A percentile compares a stretch with the other conserved stretches of the same genome.
Conservation (phyloP, 495 filamentous ascomycete genomes). For the Tirmania nivea region DNA sequence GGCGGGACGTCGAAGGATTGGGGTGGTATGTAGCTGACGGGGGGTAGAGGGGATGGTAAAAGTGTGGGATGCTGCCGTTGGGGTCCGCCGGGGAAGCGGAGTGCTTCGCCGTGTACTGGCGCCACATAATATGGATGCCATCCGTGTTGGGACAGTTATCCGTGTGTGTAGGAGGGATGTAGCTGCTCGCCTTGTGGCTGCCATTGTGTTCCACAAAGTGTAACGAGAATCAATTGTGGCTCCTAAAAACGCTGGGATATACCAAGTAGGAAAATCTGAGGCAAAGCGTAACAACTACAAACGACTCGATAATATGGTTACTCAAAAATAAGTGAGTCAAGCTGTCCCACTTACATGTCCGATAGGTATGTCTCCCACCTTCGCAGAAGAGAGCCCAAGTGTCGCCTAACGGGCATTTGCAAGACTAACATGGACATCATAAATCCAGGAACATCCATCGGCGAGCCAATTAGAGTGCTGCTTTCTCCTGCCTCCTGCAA, state of each 20-base stretch:
- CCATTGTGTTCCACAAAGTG: background rate
- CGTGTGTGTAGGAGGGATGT: background rate
- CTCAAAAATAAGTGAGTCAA: too few relatives aligned
- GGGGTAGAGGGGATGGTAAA: background rate
- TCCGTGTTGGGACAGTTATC: background rate
- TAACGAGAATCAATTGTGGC: too few relatives aligned
- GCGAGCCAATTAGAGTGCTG: too few relatives aligned
- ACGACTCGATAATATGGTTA: background rate
- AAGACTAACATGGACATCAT: too few relatives aligned
- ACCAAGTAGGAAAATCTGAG: background rate
- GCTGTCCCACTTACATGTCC: too few relatives aligned
- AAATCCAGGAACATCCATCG: too few relatives aligned
- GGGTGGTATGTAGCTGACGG: background rate
- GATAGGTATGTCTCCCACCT: too few relatives aligned
- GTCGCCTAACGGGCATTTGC: too few relatives aligned
- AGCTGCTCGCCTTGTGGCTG: background rate
- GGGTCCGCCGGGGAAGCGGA: background rate
- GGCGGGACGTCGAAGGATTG: constrained; percentile 2
- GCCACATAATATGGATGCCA: background rate
- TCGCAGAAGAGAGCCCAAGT: too few relatives aligned
- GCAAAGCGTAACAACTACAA: background rate
- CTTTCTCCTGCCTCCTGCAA: too few relatives aligned
- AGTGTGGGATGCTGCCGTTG: background rate
- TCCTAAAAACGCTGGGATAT: background rate
- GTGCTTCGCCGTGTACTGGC: background rate